A percentile compares a stretch with the other conserved stretches of the same genome.
Conservation (phyloP, 1,139 yeast species). For the Eremothecium gossypii region DNA sequence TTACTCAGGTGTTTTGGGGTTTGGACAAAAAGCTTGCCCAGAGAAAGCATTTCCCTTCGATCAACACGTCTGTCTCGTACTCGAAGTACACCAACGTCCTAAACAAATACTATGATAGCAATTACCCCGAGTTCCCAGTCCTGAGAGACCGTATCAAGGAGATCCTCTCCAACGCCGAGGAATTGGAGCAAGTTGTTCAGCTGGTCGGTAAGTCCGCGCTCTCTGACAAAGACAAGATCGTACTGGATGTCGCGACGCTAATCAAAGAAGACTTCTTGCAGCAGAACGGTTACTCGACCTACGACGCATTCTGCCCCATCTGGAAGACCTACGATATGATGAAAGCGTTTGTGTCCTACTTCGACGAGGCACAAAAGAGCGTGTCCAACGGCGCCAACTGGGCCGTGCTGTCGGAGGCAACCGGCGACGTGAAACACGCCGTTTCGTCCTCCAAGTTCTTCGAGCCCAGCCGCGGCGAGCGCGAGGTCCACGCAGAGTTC, state of each 20-base stretch:
- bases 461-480: conserved; percentile 89
- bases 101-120: conserved; percentile 72
- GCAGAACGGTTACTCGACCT: conserved; percentile 96
- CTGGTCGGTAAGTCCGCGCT: conserved; percentile 97
- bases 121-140: conserved; percentile 84
- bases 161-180: conserved; percentile 93
- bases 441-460: conserved; percentile 93
- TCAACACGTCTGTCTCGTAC: conserved; percentile 90
- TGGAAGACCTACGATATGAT: conserved; percentile 99
- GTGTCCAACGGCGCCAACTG: conserved; percentile 89
- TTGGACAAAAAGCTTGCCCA: conserved; percentile 97
- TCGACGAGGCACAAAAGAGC: conserved; percentile 97
- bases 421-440: conserved; percentile 82
- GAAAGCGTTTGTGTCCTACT: conserved; percentile 84
- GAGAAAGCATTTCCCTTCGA: conserved; percentile 99
- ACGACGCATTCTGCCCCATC: conserved; percentile 98
- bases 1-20: conserved; percentile 99
- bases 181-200: conserved; percentile 97
- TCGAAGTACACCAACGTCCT: conserved; percentile 89
- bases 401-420: conserved; percentile 83
- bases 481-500: conserved; percentile 67
- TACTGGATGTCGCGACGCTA: conserved; percentile 82
- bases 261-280: conserved; percentile 97
- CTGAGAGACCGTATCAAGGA: conserved; percentile 89
- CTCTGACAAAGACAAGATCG: conserved; percentile 92